These are phyloP conservation scores for Globisporangium iwayamae DNA, from an alignment of 352 stramenopile species.

Conservation along the genomic window DNA sequence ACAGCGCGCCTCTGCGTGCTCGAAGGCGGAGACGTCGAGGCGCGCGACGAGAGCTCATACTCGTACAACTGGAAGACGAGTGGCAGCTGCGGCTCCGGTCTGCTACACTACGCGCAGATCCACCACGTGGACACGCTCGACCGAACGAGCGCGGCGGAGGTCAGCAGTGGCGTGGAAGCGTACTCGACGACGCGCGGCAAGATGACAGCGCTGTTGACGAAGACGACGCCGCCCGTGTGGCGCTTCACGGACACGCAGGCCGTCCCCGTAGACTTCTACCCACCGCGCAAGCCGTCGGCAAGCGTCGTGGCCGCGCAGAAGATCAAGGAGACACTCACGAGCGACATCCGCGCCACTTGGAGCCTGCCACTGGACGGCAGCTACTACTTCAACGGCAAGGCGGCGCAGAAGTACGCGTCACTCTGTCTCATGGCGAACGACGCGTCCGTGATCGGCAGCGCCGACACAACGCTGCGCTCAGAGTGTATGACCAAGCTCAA, in stretches of 20 bases:
- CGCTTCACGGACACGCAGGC: conserved; percentile 38
- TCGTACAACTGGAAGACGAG: conserved; percentile 56
- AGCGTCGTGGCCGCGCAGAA: conserved; percentile 24
- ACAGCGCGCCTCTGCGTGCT: conserved; percentile 36
- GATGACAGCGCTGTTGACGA: conserved; percentile 53
- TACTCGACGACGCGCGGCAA: conserved; percentile 52
- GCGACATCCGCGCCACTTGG: conserved; percentile 53
- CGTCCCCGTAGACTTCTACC: conserved; percentile 50
- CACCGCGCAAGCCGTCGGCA: conserved; percentile 27
- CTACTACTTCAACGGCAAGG: conserved; percentile 81
- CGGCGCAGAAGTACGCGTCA: conserved; percentile 71
- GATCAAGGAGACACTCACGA: conserved; percentile 38
- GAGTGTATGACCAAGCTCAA: conserved; percentile 62
- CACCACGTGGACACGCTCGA: conserved; percentile 66
- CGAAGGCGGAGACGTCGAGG: conserved; percentile 40
- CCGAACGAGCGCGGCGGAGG: conserved; percentile 30
- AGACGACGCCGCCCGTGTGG: conserved; percentile 40
- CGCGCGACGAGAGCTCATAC: conserved; percentile 41
- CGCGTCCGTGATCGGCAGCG: conserved; percentile 41
- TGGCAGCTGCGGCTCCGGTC: conserved; percentile 38
- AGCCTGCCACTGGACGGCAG: conserved; percentile 41
- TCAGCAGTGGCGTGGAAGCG: conserved; percentile 23
- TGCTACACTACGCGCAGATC: conserved; percentile 60
- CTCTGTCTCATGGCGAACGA: conserved; percentile 75
- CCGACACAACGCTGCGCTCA: conserved; percentile 30